These are phyloP conservation scores for Alternaria conjuncta DNA, from an alignment of 2,329 filamentous ascomycete species.

Conservation along the genomic window DNA sequence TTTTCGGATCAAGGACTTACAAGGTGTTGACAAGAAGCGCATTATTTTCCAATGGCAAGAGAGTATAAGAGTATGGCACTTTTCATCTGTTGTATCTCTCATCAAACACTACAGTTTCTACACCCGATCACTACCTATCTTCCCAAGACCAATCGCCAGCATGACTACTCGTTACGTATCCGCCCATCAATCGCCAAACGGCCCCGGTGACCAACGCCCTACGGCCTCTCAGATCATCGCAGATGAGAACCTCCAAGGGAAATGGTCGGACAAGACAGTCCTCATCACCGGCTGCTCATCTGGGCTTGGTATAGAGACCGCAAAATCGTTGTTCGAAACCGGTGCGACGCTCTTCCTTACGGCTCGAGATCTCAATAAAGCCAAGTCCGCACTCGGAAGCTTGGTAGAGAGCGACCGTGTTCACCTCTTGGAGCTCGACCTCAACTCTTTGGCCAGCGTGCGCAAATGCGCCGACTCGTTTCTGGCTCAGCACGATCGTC, in stretches of 20 bases:
- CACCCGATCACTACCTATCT: not conserved
- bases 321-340: conserved; percentile 52
- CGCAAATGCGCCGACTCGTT: conserved; percentile 26
- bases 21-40: not conserved
- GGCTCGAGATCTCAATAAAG: conserved; percentile 41
- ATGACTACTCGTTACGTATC: conserved; percentile 13
- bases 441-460: conserved; percentile 25
- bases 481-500: conserved; percentile 20
- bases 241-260: conserved; percentile 40
- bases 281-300: conserved; percentile 33
- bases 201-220: conserved; percentile 50
- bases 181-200: conserved; percentile 23
- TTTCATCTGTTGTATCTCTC: not conserved
- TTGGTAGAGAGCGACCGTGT: conserved; percentile 29
- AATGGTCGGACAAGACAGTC: conserved; percentile 25
- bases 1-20: not conserved
- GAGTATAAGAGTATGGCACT: not conserved
- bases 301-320: conserved; percentile 35
- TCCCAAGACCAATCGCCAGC: not conserved
- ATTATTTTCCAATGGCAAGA: not conserved
- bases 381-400: conserved; percentile 25
- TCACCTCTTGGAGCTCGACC: conserved; percentile 32
- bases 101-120: not conserved
- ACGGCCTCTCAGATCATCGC: conserved; percentile 50
- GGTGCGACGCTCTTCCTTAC: conserved; percentile 56